Conservation (phyloP, 129 eudicot genomes). For the Dittrichia graveolens region DNA sequence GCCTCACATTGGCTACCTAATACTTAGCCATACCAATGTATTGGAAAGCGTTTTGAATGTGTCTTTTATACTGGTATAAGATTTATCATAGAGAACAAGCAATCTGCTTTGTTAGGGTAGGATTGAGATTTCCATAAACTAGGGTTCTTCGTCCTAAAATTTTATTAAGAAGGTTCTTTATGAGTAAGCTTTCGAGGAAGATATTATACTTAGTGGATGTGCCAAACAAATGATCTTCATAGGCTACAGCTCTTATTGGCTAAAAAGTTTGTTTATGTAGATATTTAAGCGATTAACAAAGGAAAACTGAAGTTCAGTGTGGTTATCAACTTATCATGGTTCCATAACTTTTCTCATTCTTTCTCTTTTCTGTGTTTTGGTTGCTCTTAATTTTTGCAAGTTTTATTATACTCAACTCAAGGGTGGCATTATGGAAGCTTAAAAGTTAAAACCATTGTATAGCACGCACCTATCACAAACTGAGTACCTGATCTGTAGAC, state of each 20-base stretch:
- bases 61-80: not conserved
- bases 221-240: not conserved
- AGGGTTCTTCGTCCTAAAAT: constrained; percentile 26
- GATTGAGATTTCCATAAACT: constrained; percentile 2
- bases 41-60: not conserved
- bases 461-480: not conserved
- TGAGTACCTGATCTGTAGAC: not conserved
- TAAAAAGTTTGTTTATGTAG: not conserved
- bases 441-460: too few relatives aligned
- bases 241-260: constrained; percentile 3
- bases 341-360: too few relatives aligned
- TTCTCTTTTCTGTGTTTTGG: too few relatives aligned
- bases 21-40: not conserved
- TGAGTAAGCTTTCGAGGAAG: constrained; percentile 19
- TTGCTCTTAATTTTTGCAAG: too few relatives aligned
- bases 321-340: not conserved
- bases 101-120: constrained; percentile 23
- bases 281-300: constrained; percentile 8
- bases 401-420: too few relatives aligned
- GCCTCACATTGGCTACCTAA: not conserved
- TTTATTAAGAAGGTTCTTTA: not conserved
- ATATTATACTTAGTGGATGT: constrained; percentile 16
- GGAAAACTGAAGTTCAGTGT: not conserved
- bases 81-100: constrained; percentile 5
- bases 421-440: too few relatives aligned